Conservation (phyloP, 768 basidiomycete genomes). For the Paxillus involutus region DNA sequence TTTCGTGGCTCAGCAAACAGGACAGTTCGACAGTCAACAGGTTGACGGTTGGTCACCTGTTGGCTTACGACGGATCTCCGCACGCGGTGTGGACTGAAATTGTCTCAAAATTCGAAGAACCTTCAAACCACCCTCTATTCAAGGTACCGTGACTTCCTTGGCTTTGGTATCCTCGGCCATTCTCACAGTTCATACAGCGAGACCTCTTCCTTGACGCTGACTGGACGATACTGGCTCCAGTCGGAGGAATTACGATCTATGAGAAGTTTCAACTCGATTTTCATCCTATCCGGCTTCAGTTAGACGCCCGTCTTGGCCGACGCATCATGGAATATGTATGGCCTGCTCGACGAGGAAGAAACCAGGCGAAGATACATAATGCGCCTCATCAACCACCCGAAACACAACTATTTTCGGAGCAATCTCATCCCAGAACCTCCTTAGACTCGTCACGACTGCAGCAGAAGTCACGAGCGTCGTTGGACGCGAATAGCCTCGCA, state of each 20-base stretch:
- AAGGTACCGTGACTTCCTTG: conserved; percentile 46
- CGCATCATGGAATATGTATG: conserved; percentile 89
- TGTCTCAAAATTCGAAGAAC: conserved; percentile 72
- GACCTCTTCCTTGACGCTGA: conserved; percentile 73
- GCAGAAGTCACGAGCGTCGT: conserved; percentile 29
- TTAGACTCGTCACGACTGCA: conserved; percentile 49
- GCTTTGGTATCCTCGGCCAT: background rate
- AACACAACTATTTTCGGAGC: conserved; percentile 19
- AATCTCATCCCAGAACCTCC: conserved; percentile 40
- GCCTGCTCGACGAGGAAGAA: conserved; percentile 54
- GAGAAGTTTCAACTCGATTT: conserved; percentile 78
- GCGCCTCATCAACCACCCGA: conserved; percentile 9
- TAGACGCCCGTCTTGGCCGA: conserved; percentile 80
- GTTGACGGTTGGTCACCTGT: conserved; percentile 70
- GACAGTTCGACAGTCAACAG: conserved; percentile 86
- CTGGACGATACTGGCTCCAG: conserved; percentile 85
- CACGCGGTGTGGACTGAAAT: conserved; percentile 88
- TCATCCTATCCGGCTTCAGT: conserved; percentile 83
- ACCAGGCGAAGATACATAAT: conserved; percentile 1
- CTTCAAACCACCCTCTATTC: conserved; percentile 64
- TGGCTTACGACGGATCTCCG: conserved; percentile 83
- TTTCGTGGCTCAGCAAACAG: conserved; percentile 81
- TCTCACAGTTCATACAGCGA: conserved; percentile 39
- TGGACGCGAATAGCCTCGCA: conserved; percentile 33
- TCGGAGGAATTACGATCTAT: conserved; percentile 91